Evolutionary conservation across 2,329 filamentous ascomycete species (phyloP), one percentile per base, ranked within the genome.

Genomic region (Albifimbria verrucaria): DNA sequence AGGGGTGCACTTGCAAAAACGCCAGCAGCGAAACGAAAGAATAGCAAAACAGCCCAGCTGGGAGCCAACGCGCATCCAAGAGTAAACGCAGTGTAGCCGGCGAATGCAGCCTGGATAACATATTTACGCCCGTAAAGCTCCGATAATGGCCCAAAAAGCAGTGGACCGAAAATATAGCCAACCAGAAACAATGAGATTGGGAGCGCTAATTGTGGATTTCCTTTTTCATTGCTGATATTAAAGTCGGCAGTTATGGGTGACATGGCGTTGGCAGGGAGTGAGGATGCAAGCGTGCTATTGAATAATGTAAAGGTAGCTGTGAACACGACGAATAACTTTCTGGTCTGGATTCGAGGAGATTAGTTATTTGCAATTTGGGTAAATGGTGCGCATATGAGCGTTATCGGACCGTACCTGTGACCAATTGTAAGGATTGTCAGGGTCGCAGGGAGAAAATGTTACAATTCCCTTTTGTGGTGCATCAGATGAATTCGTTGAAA

Each of bases 121-220:
- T 32, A 26, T 20, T 25, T 7, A 15, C 45, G 45, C 3, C 45
- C 45, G 20, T 48, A 48, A 10, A 12, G n/a, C 21, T 48, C 45
- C 12, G 45, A 48, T 12, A 48, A 24, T n/a, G 45, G 45, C n/a
- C 23, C 45, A 20, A 48, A 48, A 2, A 48, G 23, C 24, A 48
- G 24, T 11, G 45, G 45, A 18, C 45, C 45, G 24, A 48, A 48
- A n/a, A 48, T 20, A 48, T 28, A 48, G 12, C 45, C 45, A 20
- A 48, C 24, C 12, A 48, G 24, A 24, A 28, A 48, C 11, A 48
- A 25, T 2, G 45, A 48, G 15, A 48, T 32, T 26, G 45, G 45
- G n/a, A 32, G 22, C n/a, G 25, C 24, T 10, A 22, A 15, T 11
- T 26, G 20, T n/a, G 24, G 23, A 25, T 48, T 32, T 2, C 17